Evolutionary conservation across 2,329 filamentous ascomycete species (phyloP).

Genomic region (Penicillium hesseltinei): DNA sequence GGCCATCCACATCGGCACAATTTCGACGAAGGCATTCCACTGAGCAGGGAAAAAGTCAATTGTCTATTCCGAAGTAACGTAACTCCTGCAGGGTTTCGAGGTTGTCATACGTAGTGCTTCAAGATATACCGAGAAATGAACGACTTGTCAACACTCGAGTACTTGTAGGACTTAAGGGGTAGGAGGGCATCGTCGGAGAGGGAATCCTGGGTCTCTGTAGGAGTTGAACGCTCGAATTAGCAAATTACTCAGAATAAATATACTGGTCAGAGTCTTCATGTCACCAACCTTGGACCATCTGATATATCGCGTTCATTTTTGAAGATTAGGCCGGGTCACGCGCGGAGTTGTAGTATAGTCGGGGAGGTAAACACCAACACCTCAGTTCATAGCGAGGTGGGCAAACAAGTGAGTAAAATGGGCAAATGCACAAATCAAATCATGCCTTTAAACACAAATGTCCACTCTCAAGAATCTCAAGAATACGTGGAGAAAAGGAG

Average conservation of each 20-base stretch:
- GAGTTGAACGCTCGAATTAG: background rate
- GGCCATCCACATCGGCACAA: conserved; percentile 92
- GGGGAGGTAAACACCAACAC: conserved; percentile 6
- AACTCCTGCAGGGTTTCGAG: too few relatives aligned
- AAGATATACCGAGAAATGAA: conserved; percentile 91
- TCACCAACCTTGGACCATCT: conserved; percentile 38
- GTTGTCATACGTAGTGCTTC: conserved; percentile 77
- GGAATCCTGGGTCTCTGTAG: conserved; percentile 49
- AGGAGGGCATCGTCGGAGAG: conserved; percentile 86
- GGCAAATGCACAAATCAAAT: conserved; percentile 5
- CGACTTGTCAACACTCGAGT: conserved; percentile 95
- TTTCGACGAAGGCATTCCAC: conserved; percentile 96
- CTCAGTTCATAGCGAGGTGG: conserved; percentile 1
- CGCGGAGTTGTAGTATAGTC: conserved; percentile 11
- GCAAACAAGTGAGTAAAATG: conserved; percentile 4
- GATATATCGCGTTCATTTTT: conserved; percentile 34
- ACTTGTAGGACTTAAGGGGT: conserved; percentile 94
- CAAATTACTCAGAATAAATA: background rate
- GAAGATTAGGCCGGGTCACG: conserved; percentile 16
- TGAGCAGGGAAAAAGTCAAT: conserved; percentile 40
- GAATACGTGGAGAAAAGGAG: conserved; percentile 8
- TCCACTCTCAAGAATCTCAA: background rate
- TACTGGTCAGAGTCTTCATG: background rate
- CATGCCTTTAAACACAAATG: conserved; percentile 1
- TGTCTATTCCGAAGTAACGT: background rate